Percentiles rank a stretch among this genome's conserved stretches.
These are phyloP conservation scores for Graphilbum sp. DNA, from an alignment of 2,329 filamentous ascomycete genomes.

Conservation along the genomic window DNA sequence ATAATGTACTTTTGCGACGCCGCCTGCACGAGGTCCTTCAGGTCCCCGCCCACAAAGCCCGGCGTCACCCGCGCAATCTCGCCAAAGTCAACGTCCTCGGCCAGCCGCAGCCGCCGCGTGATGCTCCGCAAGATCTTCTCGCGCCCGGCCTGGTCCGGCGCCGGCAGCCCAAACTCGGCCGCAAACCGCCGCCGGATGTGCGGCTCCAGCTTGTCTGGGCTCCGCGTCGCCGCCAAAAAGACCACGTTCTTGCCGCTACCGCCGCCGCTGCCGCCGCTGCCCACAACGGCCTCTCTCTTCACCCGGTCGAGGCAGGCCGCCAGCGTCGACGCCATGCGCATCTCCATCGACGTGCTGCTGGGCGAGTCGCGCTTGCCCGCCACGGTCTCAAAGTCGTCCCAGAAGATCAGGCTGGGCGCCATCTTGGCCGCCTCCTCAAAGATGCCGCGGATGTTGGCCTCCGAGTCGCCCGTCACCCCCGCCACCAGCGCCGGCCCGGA, in stretches of 20 bases:
- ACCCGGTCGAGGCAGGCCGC: conserved; percentile 77
- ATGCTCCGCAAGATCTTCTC: conserved; percentile 63
- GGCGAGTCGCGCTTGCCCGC: conserved; percentile 64
- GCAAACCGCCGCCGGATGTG: conserved; percentile 59
- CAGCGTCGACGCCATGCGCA: conserved; percentile 69
- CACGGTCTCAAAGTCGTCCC: conserved; percentile 85
- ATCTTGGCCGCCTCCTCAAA: conserved; percentile 78
- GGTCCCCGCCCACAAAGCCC: conserved; percentile 83
- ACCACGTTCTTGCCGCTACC: conserved; percentile 40
- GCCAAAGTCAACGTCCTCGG: conserved; percentile 55
- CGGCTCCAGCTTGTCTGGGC: conserved; percentile 72
- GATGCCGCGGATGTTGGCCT: conserved; percentile 69
- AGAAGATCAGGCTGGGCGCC: conserved; percentile 79
- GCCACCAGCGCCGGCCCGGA: conserved; percentile 68
- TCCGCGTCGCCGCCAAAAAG: conserved; percentile 80
- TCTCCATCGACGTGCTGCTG: conserved; percentile 65
- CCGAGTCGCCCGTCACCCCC: conserved; percentile 78
- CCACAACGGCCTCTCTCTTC: conserved; percentile 57
- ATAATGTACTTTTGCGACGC: conserved; percentile 14
- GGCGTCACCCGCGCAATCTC: conserved; percentile 70
- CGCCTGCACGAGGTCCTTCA: conserved; percentile 44
- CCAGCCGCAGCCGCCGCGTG: conserved; percentile 47
- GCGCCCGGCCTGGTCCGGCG: conserved; percentile 65
- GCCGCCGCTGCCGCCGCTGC: conserved; percentile 16
- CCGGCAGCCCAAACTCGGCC: conserved; percentile 71